These are phyloP conservation scores for Arthroderma sp. DNA, from an alignment of 2,329 filamentous ascomycete species.

Conservation along the genomic window DNA sequence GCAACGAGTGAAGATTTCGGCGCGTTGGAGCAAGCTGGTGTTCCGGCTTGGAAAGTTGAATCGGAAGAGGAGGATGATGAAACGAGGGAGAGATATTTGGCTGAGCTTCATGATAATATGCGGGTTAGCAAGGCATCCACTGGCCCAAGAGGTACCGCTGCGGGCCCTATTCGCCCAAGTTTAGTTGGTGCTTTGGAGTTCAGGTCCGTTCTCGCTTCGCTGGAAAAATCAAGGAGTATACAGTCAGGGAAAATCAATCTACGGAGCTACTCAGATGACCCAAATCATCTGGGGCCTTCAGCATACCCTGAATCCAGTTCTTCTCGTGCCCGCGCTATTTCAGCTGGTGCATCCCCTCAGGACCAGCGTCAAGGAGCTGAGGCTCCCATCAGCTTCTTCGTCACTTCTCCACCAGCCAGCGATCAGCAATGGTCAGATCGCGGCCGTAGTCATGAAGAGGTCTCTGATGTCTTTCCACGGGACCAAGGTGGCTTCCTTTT, in stretches of 20 bases:
- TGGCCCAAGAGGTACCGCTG: conserved; percentile 54
- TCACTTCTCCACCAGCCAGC: no score
- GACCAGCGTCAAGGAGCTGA: no score
- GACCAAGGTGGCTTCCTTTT: conserved; percentile 14
- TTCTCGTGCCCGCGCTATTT: conserved; percentile 40
- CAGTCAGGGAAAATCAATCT: conserved; percentile 55
- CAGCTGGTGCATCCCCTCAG: conserved; percentile 41
- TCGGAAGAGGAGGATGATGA: conserved; percentile 46
- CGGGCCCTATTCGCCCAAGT: conserved; percentile 82
- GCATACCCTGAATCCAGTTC: conserved; percentile 13
- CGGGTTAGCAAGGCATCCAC: conserved; percentile 59
- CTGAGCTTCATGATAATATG: conserved; percentile 89
- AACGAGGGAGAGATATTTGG: conserved; percentile 46
- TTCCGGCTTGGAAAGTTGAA: conserved; percentile 36
- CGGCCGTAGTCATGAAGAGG: no score
- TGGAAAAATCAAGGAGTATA: conserved; percentile 69
- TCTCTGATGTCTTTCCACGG: no score
- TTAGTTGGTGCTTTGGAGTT: conserved; percentile 90
- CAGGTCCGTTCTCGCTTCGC: conserved; percentile 71
- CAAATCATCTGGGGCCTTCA: conserved; percentile 29
- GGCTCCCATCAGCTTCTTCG: no score
- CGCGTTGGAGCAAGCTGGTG: conserved; percentile 43
- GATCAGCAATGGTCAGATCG: no score
- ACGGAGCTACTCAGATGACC: conserved; percentile 56
- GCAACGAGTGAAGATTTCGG: conserved; percentile 49